Base-by-base conservation (phyloP, 2,329 filamentous ascomycete species). In the Mariannaea sp. region DNA sequence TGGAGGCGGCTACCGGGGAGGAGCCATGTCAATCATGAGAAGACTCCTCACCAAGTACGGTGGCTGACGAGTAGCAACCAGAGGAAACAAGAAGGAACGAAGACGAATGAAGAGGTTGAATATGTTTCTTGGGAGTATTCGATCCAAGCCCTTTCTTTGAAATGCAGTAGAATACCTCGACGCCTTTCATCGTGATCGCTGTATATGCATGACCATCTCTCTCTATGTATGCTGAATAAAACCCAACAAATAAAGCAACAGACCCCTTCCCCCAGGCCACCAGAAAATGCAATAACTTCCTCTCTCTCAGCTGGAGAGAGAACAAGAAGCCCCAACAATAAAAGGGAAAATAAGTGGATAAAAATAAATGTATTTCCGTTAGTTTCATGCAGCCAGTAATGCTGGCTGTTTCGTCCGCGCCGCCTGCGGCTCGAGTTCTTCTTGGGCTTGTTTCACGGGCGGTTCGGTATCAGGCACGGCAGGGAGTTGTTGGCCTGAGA, bases 1-100 rank as follows among this genome's bases (percentile, higher is more conserved):
- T 70, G 91, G 91, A 0, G 87, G 87, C 1, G 82, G 87, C 0
- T 97, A 97, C 69, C 83, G 84, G 32, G 79, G 80, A 33, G 87
- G 90, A 4, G 91, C 92, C 22, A 80, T 93, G 71, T 80, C 80
- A 4, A 94, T 95, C 49, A 94, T 96, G 89, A 83, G 80, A 69
- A 82, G 76, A 59, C 75, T 97, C 62, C 74, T 90, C 22, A 75
- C 75, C 35, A 95, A 91, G 67, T 96, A 96, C 71, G 85, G 80
- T 17, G 36, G 47, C n/a, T 55, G 47, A 55, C 24, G 53, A 19
- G 39, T 32, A 29, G 43, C 46, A 3, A 33, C 47, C 29, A 54
- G 30, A 47, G 14, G 41, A 51, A 48, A 47, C 36, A 42, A n/a
- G n/a, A n/a, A n/a, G n/a, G n/a, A n/a, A n/a, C n/a, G n/a, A n/a